Evolutionary conservation across 495 filamentous ascomycete species (phyloP).

Genomic region (Paragyromitra xinjiangensis): DNA sequence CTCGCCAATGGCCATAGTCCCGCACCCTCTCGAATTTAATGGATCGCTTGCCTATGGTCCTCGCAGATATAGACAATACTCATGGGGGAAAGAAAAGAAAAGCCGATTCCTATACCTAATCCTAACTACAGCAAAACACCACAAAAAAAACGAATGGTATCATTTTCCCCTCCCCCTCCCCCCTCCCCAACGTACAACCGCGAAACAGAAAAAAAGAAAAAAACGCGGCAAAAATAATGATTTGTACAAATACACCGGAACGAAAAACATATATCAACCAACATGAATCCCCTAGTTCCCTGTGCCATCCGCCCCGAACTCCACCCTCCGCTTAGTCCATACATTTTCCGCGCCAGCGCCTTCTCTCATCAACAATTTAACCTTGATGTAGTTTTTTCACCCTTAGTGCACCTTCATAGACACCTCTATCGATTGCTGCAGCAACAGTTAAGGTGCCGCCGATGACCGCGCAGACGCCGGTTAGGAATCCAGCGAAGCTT

Average conservation of each 20-base stretch:
- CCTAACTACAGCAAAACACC: neutral
- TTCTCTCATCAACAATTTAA: slow-evolving; percentile 13
- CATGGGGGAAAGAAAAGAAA: neutral
- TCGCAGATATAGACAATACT: too few relatives aligned
- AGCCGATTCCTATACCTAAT: neutral
- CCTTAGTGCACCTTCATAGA: slow-evolving; percentile 86
- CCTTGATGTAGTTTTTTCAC: slow-evolving; percentile 81
- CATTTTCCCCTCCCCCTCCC: neutral
- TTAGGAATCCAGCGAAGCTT: slow-evolving; percentile 86
- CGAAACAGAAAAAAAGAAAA: slow-evolving; percentile 12
- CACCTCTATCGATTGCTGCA: slow-evolving; percentile 86
- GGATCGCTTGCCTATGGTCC: too few relatives aligned
- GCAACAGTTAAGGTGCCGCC: slow-evolving; percentile 96
- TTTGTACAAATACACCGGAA: slow-evolving; percentile 45
- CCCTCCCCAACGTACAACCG: neutral
- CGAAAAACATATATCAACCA: slow-evolving; percentile 1
- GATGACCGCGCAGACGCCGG: slow-evolving; percentile 91
- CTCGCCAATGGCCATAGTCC: too few relatives aligned
- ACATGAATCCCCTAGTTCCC: neutral
- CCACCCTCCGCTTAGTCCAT: neutral
- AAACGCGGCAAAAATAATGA: slow-evolving; percentile 16
- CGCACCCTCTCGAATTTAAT: too few relatives aligned
- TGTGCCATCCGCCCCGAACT: neutral
- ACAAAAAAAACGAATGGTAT: slow-evolving; percentile 47
- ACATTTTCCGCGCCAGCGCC: neutral